Evolutionary conservation across 208 protist genomes (phyloP).

Genomic region (Acanthamoeba lenticulata): DNA sequence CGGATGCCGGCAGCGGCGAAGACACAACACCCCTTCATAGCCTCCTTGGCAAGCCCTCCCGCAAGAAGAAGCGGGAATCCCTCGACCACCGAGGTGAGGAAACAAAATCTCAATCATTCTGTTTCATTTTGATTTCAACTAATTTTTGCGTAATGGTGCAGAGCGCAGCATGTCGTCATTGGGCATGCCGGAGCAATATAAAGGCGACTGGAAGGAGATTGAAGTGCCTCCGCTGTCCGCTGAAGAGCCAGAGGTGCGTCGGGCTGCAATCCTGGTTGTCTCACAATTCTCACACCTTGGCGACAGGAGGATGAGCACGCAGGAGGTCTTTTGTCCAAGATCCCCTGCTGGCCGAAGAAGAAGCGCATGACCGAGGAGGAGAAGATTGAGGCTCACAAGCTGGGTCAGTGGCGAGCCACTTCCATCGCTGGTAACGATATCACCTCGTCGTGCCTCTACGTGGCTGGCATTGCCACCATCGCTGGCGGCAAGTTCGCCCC

Average conservation of each 20-base stretch:
- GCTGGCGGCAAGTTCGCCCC: slow-evolving; percentile 82
- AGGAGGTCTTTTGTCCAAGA: slow-evolving; percentile 11
- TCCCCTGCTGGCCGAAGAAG: slow-evolving; percentile 13
- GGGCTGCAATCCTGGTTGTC: not conserved
- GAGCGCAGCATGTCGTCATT: not conserved
- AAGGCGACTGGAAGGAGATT: slow-evolving; percentile 39
- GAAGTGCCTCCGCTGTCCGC: not conserved
- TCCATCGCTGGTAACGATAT: slow-evolving; percentile 85
- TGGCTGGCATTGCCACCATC: slow-evolving; percentile 77
- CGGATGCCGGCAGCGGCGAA: not conserved
- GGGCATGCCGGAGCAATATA: slow-evolving; percentile 47
- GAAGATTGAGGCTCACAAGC: slow-evolving; percentile 40
- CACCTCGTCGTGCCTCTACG: slow-evolving; percentile 85
- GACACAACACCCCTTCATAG: not conserved
- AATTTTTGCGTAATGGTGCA: not conserved
- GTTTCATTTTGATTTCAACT: not conserved
- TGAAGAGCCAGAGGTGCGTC: not conserved
- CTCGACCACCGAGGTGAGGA: not conserved
- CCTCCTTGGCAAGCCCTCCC: not conserved
- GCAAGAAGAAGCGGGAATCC: not conserved
- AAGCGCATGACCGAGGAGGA: slow-evolving; percentile 32
- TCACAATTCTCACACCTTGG: not conserved
- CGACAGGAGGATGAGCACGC: not conserved
- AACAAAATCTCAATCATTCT: not conserved
- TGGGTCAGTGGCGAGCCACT: slow-evolving; percentile 76